Evolutionary conservation across 2,329 filamentous ascomycete genomes (phyloP).

Genomic region (Diaporthe citriasiana): DNA sequence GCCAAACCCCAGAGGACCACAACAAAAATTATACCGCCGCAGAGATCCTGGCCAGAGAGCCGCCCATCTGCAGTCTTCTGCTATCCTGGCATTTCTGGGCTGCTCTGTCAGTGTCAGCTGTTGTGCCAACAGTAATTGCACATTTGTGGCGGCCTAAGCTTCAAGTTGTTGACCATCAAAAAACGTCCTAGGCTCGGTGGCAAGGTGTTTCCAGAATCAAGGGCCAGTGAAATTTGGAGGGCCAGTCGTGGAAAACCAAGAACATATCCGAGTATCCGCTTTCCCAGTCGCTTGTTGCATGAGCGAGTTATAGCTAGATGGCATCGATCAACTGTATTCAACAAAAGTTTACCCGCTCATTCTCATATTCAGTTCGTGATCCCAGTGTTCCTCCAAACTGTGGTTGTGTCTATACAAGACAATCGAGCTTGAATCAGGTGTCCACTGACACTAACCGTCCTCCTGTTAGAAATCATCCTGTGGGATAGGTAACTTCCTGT

Average conservation of each 20-base stretch:
- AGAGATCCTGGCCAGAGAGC: conserved; percentile 20
- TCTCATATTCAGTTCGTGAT: too few relatives aligned
- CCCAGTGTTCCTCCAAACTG: background rate
- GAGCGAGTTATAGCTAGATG: background rate
- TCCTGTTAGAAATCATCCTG: too few relatives aligned
- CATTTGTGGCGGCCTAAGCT: background rate
- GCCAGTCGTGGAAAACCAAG: too few relatives aligned
- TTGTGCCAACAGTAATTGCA: background rate
- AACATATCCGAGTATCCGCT: background rate
- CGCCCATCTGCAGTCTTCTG: conserved; percentile 35
- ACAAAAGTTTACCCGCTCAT: fast-evolving
- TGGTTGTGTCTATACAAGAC: background rate
- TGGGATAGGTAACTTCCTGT: too few relatives aligned
- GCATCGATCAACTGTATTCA: too few relatives aligned
- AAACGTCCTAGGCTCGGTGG: background rate
- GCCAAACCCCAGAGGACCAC: conserved; percentile 6
- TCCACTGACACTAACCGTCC: too few relatives aligned
- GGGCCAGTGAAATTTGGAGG: background rate
- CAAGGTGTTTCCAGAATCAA: background rate
- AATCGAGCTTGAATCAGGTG: too few relatives aligned
- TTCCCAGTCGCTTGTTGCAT: background rate
- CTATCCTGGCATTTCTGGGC: conserved; percentile 39
- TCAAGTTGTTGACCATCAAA: background rate
- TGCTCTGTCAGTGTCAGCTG: background rate
- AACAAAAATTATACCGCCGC: conserved; percentile 28